Percentiles rank a stretch among this genome's conserved stretches.
Conservation (phyloP, 345 rosid species). For the Bruguiera gymnorhiza region DNA sequence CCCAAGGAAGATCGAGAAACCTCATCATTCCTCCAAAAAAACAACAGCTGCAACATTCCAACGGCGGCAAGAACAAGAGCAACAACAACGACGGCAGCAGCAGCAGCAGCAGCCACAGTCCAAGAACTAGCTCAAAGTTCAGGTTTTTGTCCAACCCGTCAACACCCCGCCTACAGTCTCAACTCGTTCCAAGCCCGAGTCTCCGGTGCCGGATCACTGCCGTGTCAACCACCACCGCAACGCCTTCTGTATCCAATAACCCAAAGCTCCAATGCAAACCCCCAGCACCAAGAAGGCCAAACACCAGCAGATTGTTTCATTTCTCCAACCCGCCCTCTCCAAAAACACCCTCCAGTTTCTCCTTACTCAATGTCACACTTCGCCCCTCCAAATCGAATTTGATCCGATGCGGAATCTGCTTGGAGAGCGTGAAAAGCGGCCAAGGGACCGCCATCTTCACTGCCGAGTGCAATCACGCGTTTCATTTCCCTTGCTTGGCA, state of each 20-base stretch:
- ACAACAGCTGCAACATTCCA: neutral
- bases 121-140: conserved; percentile 55
- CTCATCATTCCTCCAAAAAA: conserved; percentile 23
- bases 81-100: conserved; percentile 1
- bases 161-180: conserved; percentile 60
- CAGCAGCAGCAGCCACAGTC: conserved; percentile 28
- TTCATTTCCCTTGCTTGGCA: conserved; percentile 74
- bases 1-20: conserved; percentile 46
- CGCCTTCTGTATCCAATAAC: conserved; percentile 51
- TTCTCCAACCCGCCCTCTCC: conserved; percentile 67
- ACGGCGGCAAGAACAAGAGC: neutral
- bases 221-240: conserved; percentile 23
- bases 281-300: conserved; percentile 25
- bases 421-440: conserved; percentile 58
- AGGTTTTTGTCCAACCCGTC: conserved; percentile 80
- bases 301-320: conserved; percentile 29
- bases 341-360: conserved; percentile 67
- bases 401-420: conserved; percentile 66
- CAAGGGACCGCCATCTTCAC: conserved; percentile 83
- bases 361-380: conserved; percentile 59
- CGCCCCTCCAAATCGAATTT: conserved; percentile 60
- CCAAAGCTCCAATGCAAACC: conserved; percentile 56
- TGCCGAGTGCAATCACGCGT: conserved; percentile 80
- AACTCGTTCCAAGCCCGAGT: conserved; percentile 38
- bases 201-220: conserved; percentile 59